Percentiles rank a stretch among this genome's conserved stretches.
phyloP scores from a whole-genome alignment of 2,329 filamentous ascomycete genomes.

The Teratosphaeria pseudoeucalypti region DNA sequence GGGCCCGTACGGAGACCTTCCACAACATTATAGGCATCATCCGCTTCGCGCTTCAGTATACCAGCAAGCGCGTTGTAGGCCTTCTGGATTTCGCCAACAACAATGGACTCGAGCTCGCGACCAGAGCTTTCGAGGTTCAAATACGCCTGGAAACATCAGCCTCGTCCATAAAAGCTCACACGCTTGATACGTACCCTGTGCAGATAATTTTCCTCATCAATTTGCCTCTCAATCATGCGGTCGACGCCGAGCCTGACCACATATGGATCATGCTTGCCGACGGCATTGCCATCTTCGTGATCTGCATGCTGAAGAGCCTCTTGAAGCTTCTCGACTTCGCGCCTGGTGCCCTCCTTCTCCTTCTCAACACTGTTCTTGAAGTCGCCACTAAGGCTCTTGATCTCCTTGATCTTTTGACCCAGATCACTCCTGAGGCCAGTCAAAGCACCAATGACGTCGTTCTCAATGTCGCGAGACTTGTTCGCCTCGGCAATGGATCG shows the following conservation, averaged over 20 bases:
- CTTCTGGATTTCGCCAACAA: constrained; percentile 95
- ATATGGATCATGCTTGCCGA: constrained; percentile 86
- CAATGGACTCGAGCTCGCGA: constrained; percentile 87
- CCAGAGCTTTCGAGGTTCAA: constrained; percentile 90
- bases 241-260: constrained; percentile 78
- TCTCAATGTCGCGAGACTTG: constrained; percentile 83
- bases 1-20: constrained; percentile 77
- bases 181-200: constrained; percentile 56
- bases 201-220: constrained; percentile 95
- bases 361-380: constrained; percentile 96
- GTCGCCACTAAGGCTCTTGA: constrained; percentile 83
- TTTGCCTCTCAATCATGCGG: constrained; percentile 78
- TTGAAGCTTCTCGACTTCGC: constrained; percentile 68
- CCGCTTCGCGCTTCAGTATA: constrained; percentile 83
- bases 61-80: constrained; percentile 89
- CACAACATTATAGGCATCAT: constrained; percentile 65
- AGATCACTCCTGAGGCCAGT: constrained; percentile 79
- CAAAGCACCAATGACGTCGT: constrained; percentile 79
- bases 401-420: constrained; percentile 95
- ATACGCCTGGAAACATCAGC: constrained; percentile 57
- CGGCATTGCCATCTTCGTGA: constrained; percentile 57
- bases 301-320: constrained; percentile 73
- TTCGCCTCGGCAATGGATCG: constrained; percentile 68
- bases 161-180: background rate
- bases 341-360: constrained; percentile 78